phyloP scores from a whole-genome alignment of 2,329 filamentous ascomycete genomes.

The Penicillium psychrosexuale region DNA sequence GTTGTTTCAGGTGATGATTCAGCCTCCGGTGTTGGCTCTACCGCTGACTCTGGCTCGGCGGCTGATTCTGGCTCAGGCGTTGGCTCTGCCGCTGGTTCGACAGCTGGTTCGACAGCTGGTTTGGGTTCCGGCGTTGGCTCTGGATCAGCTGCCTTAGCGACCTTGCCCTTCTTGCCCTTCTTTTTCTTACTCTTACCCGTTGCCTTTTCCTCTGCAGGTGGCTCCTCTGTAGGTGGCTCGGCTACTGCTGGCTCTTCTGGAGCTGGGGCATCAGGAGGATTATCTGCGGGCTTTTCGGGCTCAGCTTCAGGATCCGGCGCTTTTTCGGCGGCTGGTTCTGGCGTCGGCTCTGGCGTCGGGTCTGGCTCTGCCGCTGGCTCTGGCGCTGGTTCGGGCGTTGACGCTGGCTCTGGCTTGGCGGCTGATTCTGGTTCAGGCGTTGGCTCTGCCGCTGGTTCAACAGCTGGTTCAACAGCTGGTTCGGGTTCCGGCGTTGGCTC shows the following conservation, averaged over 20 bases:
- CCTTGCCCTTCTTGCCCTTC: constrained; percentile 13
- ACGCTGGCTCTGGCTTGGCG: constrained; percentile 3
- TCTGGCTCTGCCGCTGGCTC: constrained; percentile 5
- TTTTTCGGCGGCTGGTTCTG: constrained; percentile 7
- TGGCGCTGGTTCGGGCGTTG: neutral
- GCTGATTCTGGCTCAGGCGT: neutral
- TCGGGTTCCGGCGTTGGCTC: neutral
- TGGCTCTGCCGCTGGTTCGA: neutral
- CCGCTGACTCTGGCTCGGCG: constrained; percentile 5
- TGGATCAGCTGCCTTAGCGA: neutral
- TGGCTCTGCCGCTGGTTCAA: neutral
- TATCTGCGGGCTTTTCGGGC: constrained; percentile 1
- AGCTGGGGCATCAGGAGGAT: constrained; percentile 2
- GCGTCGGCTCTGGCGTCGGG: neutral
- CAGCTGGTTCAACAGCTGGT: constrained; percentile 4
- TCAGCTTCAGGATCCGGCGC: neutral
- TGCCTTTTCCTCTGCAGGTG: constrained; percentile 1
- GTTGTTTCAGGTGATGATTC: neutral
- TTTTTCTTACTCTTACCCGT: constrained; percentile 15
- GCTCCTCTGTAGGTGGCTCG: neutral
- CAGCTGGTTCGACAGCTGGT: neutral
- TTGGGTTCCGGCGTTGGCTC: neutral
- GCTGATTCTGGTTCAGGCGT: neutral
- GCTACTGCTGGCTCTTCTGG: neutral
- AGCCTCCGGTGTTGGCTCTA: neutral